Conservation (phyloP, 1,284 basidiomycete species). For the Malassezia arunalokei region DNA sequence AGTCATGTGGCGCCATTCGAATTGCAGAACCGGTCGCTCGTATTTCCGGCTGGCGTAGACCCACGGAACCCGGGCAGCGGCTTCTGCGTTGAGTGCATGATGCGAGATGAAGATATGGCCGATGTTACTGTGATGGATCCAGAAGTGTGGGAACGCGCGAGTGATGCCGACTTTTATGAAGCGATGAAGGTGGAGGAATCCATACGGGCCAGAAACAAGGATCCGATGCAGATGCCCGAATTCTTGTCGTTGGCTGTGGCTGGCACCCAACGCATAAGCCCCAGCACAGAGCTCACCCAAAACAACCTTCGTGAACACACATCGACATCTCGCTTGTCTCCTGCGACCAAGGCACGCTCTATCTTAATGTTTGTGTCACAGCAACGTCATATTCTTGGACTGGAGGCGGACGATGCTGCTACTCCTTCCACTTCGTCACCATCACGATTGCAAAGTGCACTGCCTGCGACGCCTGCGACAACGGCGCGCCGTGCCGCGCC, state of each 20-base stretch:
- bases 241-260: conserved; percentile 44
- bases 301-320: conserved; percentile 67
- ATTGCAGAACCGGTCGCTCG: conserved; percentile 41
- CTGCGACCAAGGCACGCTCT: not conserved
- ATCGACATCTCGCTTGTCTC: conserved; percentile 57
- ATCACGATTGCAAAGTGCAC: not conserved
- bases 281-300: conserved; percentile 45
- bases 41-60: conserved; percentile 35
- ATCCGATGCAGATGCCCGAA: not conserved
- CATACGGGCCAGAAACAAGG: conserved; percentile 12
- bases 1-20: conserved; percentile 43
- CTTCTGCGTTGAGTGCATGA: conserved; percentile 90
- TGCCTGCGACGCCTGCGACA: conserved; percentile 45
- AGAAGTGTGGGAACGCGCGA: conserved; percentile 80
- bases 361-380: conserved; percentile 1
- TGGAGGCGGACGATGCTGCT: conserved; percentile 17
- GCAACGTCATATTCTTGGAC: conserved; percentile 6
- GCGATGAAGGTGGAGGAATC: conserved; percentile 58
- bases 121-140: conserved; percentile 78
- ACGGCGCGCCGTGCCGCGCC: conserved; percentile 33
- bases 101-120: conserved; percentile 96
- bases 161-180: conserved; percentile 70
- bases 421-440: not conserved
- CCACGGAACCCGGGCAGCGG: conserved; percentile 12
- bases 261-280: conserved; percentile 54